Base-by-base conservation (phyloP, 1,284 basidiomycete genomes). In the Cutaneotrichosporon daszewskae region DNA sequence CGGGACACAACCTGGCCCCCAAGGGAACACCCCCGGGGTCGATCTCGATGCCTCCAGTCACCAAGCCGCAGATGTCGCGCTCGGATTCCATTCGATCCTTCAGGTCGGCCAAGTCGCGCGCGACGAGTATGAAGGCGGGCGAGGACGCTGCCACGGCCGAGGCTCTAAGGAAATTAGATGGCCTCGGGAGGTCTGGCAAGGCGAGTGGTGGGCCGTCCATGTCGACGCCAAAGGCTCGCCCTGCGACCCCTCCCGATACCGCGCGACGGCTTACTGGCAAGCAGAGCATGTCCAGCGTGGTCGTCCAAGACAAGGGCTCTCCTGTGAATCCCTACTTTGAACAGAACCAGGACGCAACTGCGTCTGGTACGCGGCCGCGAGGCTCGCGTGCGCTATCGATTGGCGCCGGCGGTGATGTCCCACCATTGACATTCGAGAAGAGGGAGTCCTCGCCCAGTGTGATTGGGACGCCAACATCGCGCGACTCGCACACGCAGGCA, bases 151-250 rank as follows among this genome's bases (percentile, higher is more conserved):
- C 84, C 14, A 92, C 94, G 2, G 85, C 82, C 4, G 90, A 95
- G 62, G 89, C 89, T 4, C 76, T 98, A 37, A 81, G 92, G 43
- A 95, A 95, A 71, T 74, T 98, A 19, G 95, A 98, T 60, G 94
- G 94, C 1, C 69, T 97, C 12, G 80, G 82, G 4, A 22, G 43
- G 12, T 58, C 55, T 6, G 80, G 37, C 17, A 33, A 39, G 8
- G 49, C 45, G 26, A 58, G 45, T 78, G 45, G 79, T 29, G 28
- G 28, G 14, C 28, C 13, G 9, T 31, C n/a, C n/a, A 7, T 22
- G 10, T n/a, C 32, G n/a, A 33, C 50, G 24, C 28, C 40, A 18
- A 34, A 40, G 31, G 16, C 39, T 22, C 87, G 85, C 64, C 84
- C 87, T 26, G 78, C 77, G 4, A 87, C 85, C 2, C 87, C 86